Conservation (phyloP, 805 yeast genomes). For the Naumovozyma baii region DNA sequence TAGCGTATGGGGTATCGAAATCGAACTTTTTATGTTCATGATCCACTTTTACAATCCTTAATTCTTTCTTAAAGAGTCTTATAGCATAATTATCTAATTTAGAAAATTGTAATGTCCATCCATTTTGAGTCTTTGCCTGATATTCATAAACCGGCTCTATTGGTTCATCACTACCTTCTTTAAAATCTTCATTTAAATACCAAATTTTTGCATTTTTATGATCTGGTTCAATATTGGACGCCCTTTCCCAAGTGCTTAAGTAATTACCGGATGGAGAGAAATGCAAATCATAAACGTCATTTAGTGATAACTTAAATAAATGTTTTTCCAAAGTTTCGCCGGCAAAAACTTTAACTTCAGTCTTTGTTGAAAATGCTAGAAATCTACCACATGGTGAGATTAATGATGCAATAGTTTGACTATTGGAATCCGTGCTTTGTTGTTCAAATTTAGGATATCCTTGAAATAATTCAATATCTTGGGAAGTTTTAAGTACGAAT, state of each 20-base stretch:
- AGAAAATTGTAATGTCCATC: constrained; percentile 50
- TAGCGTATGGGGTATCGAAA: constrained; percentile 47
- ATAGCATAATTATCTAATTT: constrained; percentile 28
- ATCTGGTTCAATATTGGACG: constrained; percentile 61
- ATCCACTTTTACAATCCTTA: constrained; percentile 34
- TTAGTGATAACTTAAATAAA: constrained; percentile 28
- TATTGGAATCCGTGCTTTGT: constrained; percentile 15
- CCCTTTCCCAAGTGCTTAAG: constrained; percentile 84
- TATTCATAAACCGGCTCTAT: constrained; percentile 36
- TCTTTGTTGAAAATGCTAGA: constrained; percentile 25
- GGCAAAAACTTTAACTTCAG: constrained; percentile 19
- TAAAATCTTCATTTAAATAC: constrained; percentile 41
- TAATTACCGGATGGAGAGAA: constrained; percentile 85
- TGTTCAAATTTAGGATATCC: constrained; percentile 28
- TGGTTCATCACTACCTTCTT: constrained; percentile 1
- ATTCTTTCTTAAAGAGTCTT: constrained; percentile 22
- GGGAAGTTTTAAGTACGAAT: constrained; percentile 27
- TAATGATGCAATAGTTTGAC: constrained; percentile 19
- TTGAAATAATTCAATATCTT: constrained; percentile 28
- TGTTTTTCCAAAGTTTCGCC: constrained; percentile 21
- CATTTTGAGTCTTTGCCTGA: constrained; percentile 72
- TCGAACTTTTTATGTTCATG: constrained; percentile 31
- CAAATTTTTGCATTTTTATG: constrained; percentile 73
- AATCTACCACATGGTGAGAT: constrained; percentile 30
- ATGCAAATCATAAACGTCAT: constrained; percentile 69